Base-by-base conservation (phyloP, 2,329 filamentous ascomycete genomes). In the Sclerotinia nivalis region DNA sequence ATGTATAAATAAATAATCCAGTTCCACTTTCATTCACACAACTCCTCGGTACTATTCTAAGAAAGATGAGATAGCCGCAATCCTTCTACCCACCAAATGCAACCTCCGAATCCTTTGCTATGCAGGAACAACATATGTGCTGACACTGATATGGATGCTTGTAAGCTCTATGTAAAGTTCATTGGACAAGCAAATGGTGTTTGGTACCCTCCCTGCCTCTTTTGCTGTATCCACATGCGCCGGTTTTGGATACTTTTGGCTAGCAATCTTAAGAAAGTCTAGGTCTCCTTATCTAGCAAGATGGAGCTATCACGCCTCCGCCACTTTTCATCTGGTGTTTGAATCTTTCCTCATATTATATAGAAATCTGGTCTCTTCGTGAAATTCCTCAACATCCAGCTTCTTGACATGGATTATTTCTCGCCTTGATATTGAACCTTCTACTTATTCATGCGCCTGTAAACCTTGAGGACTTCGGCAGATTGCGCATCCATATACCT, bases 21-120 rank as follows among this genome's bases (percentile, higher is more conserved):
- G 13, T 52, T 64, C 61, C 47, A 40, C 31, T 52, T 28, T 40
- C 31, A 22, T 52, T 25, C 37, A 47, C 28, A 49, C 22, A 31
- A 64, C 47, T 13, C 25, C 66, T 45, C n/a, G 47, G 10, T 61
- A 43, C 56, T 65, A 69, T 69, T 65, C 50, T 65, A 69, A 69
- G 59, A 64, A 45, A 8, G 31, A 64, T 43, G 40, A 64, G 49
- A 18, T 58, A 49, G 61, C 28, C 61, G 37, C 45, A 34, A 69
- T 69, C 67, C 67, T 69, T 60, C 54, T 50, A 68, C 31, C 49
- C 31, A 25, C 12, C 45, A 22, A 25, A 60, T 60, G 31, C 15
- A 68, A 60, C 40, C 20, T 40, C 50, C 7, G 15, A 43, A 69
- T 69, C 67, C 67, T 69, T 37, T 54, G 47, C 22, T 28, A 69